phyloP scores from a whole-genome alignment of 2,329 filamentous ascomycete genomes.

The Claviceps quebecensis region DNA sequence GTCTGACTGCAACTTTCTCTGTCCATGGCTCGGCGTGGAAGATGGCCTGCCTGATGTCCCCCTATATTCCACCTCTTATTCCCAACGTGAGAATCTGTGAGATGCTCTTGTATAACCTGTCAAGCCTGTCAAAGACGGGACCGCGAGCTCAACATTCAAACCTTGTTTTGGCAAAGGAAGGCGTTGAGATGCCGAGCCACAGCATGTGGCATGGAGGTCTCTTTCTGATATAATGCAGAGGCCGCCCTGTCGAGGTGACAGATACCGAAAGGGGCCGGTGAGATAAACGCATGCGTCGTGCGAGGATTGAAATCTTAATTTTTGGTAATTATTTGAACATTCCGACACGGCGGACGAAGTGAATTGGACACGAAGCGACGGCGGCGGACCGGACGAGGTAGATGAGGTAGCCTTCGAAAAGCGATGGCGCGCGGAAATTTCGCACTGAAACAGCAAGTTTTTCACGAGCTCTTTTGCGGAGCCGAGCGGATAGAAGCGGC shows the following conservation, averaged over 20 bases:
- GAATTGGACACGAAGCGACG: neutral
- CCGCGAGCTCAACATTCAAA: neutral
- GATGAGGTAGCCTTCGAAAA: neutral
- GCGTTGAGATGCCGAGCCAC: neutral
- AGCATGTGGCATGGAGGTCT: neutral
- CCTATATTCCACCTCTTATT: neutral
- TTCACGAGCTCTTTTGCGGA: neutral
- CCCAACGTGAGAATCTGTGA: neutral
- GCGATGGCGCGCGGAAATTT: neutral
- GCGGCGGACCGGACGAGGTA: neutral
- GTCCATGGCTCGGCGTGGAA: conserved; percentile 15
- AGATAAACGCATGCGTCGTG: neutral
- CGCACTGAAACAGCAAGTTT: too few species aligned
- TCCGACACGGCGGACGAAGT: neutral
- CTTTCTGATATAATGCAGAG: neutral
- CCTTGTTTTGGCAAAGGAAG: neutral
- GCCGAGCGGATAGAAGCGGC: neutral
- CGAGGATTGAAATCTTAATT: neutral
- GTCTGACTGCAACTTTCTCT: conserved; percentile 17
- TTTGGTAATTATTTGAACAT: neutral
- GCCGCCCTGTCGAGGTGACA: neutral
- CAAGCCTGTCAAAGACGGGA: neutral
- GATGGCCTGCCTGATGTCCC: neutral
- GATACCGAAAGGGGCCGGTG: neutral
- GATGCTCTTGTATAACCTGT: neutral